Base-by-base conservation (phyloP, 306 rosid genomes). In the Prunus kanzakura region DNA sequence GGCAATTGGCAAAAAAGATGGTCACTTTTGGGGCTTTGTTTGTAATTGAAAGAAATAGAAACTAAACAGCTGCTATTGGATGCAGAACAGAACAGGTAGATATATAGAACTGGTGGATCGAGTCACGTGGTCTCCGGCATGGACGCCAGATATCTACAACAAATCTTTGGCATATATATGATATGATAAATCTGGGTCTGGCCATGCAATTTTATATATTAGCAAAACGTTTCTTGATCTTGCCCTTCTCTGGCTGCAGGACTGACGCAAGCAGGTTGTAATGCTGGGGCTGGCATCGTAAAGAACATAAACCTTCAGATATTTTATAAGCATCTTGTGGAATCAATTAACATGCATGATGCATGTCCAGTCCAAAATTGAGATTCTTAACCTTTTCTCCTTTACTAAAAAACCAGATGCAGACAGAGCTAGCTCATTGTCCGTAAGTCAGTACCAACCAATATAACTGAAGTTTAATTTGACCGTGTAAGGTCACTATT, bases 111-210 rank as follows among this genome's bases (percentile, higher is more conserved):
- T 5, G 41, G 41, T 27, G 32, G 70, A 73, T 45, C 56, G 6
- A 55, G 56, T 6, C 71, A 74, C 79, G 41, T 79, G 82, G 77
- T 61, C 55, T 6, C 64, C 64, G 56, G 70, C 81, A 61, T 8
- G 55, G 32, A 52, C 81, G 57, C 72, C 72, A 35, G 14, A 41
- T 23, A 5, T 35, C 41, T 29, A 7, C 67, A 22, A 52, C 67
- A 22, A 52, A 74, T 49, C 58, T 25, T 50, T 11, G 35, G 23
- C 74, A 77, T 69, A 8, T 38, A 45, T 67, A 23, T 38, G 43
- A 38, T 67, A 23, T 38, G 43, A 38, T 38, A 7, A 9, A 38
- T 47, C 19, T 23, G 18, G 35, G 9, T 47, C 30, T 23, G 18
- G 50, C 49, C 69, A 54, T 23, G 61, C 32, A 2, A 20, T 64